Percentiles rank a stretch among this genome's conserved stretches.
phyloP scores from a whole-genome alignment of 805 yeast genomes.

The Yarrowia sp. region DNA sequence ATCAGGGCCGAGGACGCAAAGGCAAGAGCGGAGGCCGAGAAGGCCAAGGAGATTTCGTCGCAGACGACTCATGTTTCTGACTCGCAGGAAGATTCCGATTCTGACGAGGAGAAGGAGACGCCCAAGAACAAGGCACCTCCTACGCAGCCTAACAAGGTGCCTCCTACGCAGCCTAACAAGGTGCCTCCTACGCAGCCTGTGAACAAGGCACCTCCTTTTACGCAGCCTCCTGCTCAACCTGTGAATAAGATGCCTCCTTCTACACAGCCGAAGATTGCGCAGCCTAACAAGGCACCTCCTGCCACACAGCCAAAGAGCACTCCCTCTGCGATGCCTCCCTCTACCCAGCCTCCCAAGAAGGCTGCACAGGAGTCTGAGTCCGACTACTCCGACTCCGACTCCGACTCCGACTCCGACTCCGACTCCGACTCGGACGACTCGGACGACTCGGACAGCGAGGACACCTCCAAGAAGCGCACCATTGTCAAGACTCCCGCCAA shows the following conservation, averaged over 20 bases:
- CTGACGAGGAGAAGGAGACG: too few relatives aligned
- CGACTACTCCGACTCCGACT: background rate
- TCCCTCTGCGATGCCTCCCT: background rate
- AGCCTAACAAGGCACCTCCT: too few relatives aligned
- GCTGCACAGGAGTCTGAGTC: background rate
- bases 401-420: background rate
- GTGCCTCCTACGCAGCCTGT: background rate
- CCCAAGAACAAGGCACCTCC: too few relatives aligned
- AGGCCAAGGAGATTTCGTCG: too few relatives aligned
- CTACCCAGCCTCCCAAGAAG: background rate
- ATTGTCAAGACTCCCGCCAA: conserved; percentile 5
- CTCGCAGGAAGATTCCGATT: too few relatives aligned
- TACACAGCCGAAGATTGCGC: background rate
- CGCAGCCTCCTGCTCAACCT: background rate
- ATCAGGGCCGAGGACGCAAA: background rate
- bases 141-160: too few relatives aligned
- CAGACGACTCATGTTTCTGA: too few relatives aligned
- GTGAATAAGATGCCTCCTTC: conserved; percentile 2
- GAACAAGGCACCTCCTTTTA: conserved; percentile 1
- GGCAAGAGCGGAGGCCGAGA: background rate
- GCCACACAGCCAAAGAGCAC: too few relatives aligned
- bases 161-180: too few relatives aligned
- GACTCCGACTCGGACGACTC: background rate
- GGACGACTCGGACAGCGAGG: background rate
- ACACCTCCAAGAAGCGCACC: conserved; percentile 5